A percentile compares a stretch with the other conserved stretches of the same genome.
phyloP scores from a whole-genome alignment of 129 eudicot genomes.

The Ambrosia trifida region DNA sequence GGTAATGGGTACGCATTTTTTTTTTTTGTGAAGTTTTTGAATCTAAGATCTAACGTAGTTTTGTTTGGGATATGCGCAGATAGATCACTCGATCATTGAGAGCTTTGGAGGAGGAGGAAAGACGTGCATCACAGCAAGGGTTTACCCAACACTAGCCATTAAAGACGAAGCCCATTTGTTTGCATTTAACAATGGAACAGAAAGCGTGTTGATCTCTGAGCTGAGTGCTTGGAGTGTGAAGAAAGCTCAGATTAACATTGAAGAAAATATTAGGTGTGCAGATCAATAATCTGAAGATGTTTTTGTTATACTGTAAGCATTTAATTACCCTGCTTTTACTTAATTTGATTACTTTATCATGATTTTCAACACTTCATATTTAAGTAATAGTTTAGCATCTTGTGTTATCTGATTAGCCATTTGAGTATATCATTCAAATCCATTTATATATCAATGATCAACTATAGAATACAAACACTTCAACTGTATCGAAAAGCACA shows the following conservation, averaged over 20 bases:
- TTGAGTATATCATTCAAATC: too few relatives aligned
- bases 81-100: slow-evolving; percentile 72
- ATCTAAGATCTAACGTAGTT: not conserved
- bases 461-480: not conserved
- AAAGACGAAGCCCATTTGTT: slow-evolving; percentile 40
- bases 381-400: not conserved
- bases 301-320: slow-evolving; percentile 3
- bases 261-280: slow-evolving; percentile 18
- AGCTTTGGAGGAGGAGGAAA: slow-evolving; percentile 69
- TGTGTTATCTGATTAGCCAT: too few relatives aligned
- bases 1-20: not conserved
- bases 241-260: slow-evolving; percentile 34
- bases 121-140: slow-evolving; percentile 70
- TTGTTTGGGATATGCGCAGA: slow-evolving; percentile 38
- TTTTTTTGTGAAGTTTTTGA: not conserved
- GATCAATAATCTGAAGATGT: slow-evolving; percentile 17
- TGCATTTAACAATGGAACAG: slow-evolving; percentile 51
- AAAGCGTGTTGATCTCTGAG: slow-evolving; percentile 34
- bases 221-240: slow-evolving; percentile 46
- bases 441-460: slow-evolving; percentile 1
- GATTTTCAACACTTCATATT: not conserved
- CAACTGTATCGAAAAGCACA: not conserved
- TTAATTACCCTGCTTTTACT: not conserved
- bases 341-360: not conserved
- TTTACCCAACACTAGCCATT: slow-evolving; percentile 65